phyloP scores from a whole-genome alignment of 306 rosid genomes.

The Cyamopsis tetragonoloba region DNA sequence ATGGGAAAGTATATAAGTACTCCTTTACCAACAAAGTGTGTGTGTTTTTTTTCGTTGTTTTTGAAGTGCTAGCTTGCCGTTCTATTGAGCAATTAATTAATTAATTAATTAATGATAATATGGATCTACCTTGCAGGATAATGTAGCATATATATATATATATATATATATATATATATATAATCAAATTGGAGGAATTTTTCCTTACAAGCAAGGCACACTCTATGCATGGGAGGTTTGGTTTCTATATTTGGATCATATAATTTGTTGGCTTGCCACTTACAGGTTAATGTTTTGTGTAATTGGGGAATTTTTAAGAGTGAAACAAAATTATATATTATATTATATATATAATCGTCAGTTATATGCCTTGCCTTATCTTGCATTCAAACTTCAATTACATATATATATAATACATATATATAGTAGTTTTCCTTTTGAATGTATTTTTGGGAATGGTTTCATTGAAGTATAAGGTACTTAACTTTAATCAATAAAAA shows the following conservation, averaged over 20 bases:
- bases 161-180: no score
- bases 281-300: constrained; percentile 4
- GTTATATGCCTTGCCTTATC: constrained; percentile 16
- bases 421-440: background rate
- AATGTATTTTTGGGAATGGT: constrained; percentile 12
- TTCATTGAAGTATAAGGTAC: constrained; percentile 2
- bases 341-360: constrained; percentile 10
- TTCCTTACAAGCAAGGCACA: constrained; percentile 12
- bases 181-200: constrained; percentile 36
- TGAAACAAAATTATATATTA: background rate
- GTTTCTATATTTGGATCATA: constrained; percentile 9
- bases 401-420: background rate
- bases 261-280: constrained; percentile 16
- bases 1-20: no score
- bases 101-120: no score
- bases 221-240: constrained; percentile 26
- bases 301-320: constrained; percentile 19
- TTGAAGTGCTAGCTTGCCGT: no score
- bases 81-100: no score
- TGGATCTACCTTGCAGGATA: constrained; percentile 34
- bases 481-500: background rate
- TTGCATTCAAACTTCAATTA: constrained; percentile 10
- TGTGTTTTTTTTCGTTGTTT: no score
- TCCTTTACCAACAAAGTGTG: no score
- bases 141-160: constrained; percentile 26